A percentile compares a stretch with the other conserved stretches of the same genome.
phyloP scores from a whole-genome alignment of 2,329 filamentous ascomycete genomes.

The Nemania bipapillata region DNA sequence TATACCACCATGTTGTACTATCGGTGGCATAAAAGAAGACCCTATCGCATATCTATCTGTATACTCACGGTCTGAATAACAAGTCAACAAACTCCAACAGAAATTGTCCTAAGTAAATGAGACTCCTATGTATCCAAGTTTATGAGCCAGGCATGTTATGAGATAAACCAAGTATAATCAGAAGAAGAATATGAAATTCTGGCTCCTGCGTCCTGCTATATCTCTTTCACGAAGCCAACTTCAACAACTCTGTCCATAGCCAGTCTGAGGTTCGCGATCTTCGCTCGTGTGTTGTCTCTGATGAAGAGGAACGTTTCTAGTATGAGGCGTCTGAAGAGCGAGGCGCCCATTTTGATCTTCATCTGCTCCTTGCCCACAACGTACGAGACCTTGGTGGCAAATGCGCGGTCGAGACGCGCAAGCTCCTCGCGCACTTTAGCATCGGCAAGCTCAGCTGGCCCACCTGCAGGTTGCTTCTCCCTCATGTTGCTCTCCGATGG shows the following conservation, averaged over 20 bases:
- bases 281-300: constrained; percentile 72
- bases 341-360: constrained; percentile 56
- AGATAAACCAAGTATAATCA: neutral
- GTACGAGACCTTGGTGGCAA: constrained; percentile 63
- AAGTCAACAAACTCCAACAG: neutral
- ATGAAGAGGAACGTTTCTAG: constrained; percentile 71
- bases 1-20: neutral
- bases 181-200: neutral
- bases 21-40: neutral
- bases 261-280: constrained; percentile 71
- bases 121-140: neutral
- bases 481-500: constrained; percentile 7
- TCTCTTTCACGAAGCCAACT: constrained; percentile 75
- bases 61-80: no score
- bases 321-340: constrained; percentile 58
- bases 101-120: neutral
- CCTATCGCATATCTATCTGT: neutral
- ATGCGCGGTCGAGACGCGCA: constrained; percentile 58
- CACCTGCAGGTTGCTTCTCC: constrained; percentile 22
- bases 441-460: constrained; percentile 44
- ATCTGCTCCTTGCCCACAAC: constrained; percentile 72
- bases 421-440: constrained; percentile 54
- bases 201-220: constrained; percentile 49
- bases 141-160: neutral
- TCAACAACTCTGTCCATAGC: constrained; percentile 71